Evolutionary conservation across 1,139 yeast species (phyloP).

Genomic region (Trichomonascaceae sp.): DNA sequence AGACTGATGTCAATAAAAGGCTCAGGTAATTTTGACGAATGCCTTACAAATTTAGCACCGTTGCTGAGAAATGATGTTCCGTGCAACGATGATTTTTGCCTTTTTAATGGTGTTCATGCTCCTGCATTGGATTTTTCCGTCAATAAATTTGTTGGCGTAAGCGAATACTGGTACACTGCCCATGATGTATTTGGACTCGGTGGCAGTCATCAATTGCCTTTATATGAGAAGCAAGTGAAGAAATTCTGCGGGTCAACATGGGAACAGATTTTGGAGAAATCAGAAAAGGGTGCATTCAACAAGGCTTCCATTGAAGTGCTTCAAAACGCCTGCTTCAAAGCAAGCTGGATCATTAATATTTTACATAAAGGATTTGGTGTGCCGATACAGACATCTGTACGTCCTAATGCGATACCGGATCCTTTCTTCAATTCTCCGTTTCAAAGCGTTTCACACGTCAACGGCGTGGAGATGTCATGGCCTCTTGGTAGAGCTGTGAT

Average conservation of each 20-base stretch:
- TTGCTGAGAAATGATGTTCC: slow-evolving; percentile 42
- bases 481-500: slow-evolving; percentile 73
- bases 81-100: slow-evolving; percentile 39
- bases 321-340: slow-evolving; percentile 56
- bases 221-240: slow-evolving; percentile 42
- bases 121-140: slow-evolving; percentile 66
- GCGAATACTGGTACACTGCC: slow-evolving; percentile 78
- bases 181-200: slow-evolving; percentile 40
- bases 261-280: slow-evolving; percentile 36
- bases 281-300: slow-evolving; percentile 23
- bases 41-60: slow-evolving; percentile 56
- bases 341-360: slow-evolving; percentile 69
- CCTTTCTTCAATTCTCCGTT: slow-evolving; percentile 27
- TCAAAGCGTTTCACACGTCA: slow-evolving; percentile 54
- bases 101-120: slow-evolving; percentile 36
- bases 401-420: background rate
- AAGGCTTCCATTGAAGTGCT: slow-evolving; percentile 40
- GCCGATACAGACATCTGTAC: slow-evolving; percentile 40
- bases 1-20: slow-evolving; percentile 44
- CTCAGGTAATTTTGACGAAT: slow-evolving; percentile 51
- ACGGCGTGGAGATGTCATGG: slow-evolving; percentile 70
- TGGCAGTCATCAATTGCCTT: slow-evolving; percentile 37
- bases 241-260: slow-evolving; percentile 44
- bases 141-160: slow-evolving; percentile 66
- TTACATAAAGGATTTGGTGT: slow-evolving; percentile 72